phyloP scores from a whole-genome alignment of 176 grass and related monocot genomes.

The Oryza brachyantha region DNA sequence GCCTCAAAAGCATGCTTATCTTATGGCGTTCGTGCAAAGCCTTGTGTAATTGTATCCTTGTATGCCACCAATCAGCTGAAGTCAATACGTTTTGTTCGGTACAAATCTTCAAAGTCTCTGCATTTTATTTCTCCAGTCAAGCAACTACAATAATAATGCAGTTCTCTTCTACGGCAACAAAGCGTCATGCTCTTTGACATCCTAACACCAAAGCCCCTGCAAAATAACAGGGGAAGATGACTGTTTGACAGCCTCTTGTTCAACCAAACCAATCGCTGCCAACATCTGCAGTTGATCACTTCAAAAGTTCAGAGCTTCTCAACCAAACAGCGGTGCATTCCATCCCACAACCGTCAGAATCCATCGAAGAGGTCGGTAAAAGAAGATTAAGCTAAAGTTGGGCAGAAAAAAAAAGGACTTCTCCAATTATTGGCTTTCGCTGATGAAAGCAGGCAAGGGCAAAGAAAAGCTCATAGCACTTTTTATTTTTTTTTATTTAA shows the following conservation, averaged over 20 bases:
- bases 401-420: not conserved
- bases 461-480: too few relatives aligned
- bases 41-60: not conserved
- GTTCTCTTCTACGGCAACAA: not conserved
- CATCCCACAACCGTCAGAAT: not conserved
- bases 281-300: not conserved
- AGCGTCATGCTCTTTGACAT: constrained; percentile 4
- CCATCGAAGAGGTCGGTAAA: constrained; percentile 1
- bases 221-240: constrained; percentile 4
- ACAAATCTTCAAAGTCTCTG: constrained; percentile 4
- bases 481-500: too few relatives aligned
- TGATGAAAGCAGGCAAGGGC: not conserved
- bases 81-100: not conserved
- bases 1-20: not conserved
- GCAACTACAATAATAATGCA: not conserved
- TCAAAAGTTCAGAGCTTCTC: not conserved
- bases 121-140: not conserved
- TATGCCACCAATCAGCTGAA: constrained; percentile 1
- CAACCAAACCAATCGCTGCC: not conserved
- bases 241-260: not conserved
- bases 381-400: not conserved
- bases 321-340: not conserved
- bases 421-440: constrained; percentile 14
- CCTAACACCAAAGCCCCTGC: not conserved
- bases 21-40: not conserved